Conservation (phyloP, 768 basidiomycete genomes). For the Collybia nuda region DNA sequence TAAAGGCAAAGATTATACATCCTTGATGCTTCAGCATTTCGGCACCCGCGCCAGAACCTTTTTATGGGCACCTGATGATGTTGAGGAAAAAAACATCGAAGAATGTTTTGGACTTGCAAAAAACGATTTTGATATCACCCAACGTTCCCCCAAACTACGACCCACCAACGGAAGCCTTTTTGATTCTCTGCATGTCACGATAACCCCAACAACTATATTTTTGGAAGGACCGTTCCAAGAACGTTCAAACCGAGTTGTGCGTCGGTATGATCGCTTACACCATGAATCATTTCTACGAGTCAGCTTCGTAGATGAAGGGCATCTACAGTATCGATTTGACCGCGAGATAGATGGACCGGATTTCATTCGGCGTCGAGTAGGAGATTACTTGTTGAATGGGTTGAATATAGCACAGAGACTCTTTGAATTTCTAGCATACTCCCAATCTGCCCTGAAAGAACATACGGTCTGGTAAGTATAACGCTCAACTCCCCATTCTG, state of each 20-base stretch:
- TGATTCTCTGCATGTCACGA: slow-evolving; percentile 41
- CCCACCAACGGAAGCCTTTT: slow-evolving; percentile 36
- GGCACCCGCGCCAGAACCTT: slow-evolving; percentile 20
- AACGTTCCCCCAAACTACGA: slow-evolving; percentile 15
- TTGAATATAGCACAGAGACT: slow-evolving; percentile 52
- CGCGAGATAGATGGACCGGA: slow-evolving; percentile 50
- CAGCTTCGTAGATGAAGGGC: slow-evolving; percentile 59
- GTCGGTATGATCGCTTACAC: slow-evolving; percentile 41
- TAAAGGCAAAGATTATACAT: slow-evolving; percentile 34
- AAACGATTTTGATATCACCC: slow-evolving; percentile 20
- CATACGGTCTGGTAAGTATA: slow-evolving; percentile 52
- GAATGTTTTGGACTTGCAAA: slow-evolving; percentile 28
- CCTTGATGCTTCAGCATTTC: slow-evolving; percentile 42
- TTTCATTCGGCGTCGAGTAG: slow-evolving; percentile 51
- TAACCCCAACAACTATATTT: slow-evolving; percentile 55
- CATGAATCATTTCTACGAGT: slow-evolving; percentile 63
- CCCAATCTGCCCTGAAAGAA: slow-evolving; percentile 72
- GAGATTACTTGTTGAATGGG: slow-evolving; percentile 41
- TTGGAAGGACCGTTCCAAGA: slow-evolving; percentile 58
- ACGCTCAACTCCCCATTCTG: background rate
- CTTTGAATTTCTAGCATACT: slow-evolving; percentile 71
- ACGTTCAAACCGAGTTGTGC: slow-evolving; percentile 61
- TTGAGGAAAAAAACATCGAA: slow-evolving; percentile 20
- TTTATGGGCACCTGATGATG: slow-evolving; percentile 23
- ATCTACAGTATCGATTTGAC: slow-evolving; percentile 52